These are phyloP conservation scores for Xylaria sp. DNA, from an alignment of 2,329 filamentous ascomycete species.

Conservation along the genomic window DNA sequence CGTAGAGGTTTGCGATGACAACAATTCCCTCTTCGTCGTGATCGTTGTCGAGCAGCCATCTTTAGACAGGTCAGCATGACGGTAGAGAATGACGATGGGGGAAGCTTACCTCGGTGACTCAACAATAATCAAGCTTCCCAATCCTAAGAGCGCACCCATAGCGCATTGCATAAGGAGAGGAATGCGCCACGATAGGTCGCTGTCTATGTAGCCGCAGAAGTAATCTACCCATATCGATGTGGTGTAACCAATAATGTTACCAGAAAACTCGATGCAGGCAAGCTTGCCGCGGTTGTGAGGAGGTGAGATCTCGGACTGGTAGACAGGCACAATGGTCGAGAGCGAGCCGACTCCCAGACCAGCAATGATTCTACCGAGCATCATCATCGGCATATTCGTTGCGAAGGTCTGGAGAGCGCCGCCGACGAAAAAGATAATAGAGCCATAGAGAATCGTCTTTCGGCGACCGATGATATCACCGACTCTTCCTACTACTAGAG, in stretches of 20 bases:
- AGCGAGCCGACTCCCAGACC: conserved; percentile 83
- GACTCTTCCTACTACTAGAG: conserved; percentile 76
- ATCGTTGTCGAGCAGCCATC: conserved; percentile 96
- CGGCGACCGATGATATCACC: conserved; percentile 88
- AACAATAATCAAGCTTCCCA: conserved; percentile 88
- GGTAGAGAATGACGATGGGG: conserved; percentile 4
- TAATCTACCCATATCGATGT: conserved; percentile 99
- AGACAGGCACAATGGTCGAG: conserved; percentile 88
- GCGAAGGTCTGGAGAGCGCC: conserved; percentile 81
- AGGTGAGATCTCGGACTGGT: conserved; percentile 92
- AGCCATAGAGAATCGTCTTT: conserved; percentile 88
- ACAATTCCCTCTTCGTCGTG: conserved; percentile 98
- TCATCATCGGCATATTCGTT: conserved; percentile 84
- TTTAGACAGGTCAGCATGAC: conserved; percentile 37
- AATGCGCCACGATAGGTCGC: conserved; percentile 81
- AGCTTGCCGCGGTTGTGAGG: conserved; percentile 93
- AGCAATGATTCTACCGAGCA: conserved; percentile 73
- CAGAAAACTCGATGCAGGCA: conserved; percentile 96
- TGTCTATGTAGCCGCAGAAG: conserved; percentile 85
- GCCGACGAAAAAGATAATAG: conserved; percentile 77
- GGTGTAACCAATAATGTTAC: conserved; percentile 93
- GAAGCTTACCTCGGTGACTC: conserved; percentile 77
- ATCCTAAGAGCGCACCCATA: conserved; percentile 80
- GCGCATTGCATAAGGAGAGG: conserved; percentile 88
- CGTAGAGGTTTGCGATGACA: conserved; percentile 95